phyloP scores from a whole-genome alignment of 148 eudicot genomes.

The Spergularia marina region DNA sequence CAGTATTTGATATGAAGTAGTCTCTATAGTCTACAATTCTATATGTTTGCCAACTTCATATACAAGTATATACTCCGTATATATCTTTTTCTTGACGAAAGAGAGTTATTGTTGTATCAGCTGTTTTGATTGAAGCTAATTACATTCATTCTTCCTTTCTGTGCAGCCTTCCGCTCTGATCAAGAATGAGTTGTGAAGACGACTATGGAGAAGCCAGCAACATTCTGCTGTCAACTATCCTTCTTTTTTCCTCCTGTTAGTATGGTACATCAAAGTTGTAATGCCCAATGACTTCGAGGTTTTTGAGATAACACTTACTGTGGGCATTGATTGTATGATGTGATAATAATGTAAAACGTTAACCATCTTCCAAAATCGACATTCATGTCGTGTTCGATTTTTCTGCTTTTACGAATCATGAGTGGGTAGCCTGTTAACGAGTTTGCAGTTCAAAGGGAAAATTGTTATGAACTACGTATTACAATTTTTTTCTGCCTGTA shows the following conservation, averaged over 20 bases:
- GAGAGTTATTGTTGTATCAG: neutral
- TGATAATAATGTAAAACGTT: slow-evolving; percentile 4
- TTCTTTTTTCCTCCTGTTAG: neutral
- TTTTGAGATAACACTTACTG: neutral
- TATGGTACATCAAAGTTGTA: slow-evolving; percentile 2
- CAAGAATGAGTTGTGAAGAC: slow-evolving; percentile 1
- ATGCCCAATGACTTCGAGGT: slow-evolving; percentile 1
- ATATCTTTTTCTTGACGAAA: too few species aligned
- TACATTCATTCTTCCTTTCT: neutral
- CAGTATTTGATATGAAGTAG: too few species aligned
- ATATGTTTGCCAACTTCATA: too few species aligned
- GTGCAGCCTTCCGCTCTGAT: slow-evolving; percentile 9
- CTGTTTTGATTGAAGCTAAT: neutral
- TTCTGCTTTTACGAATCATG: too few species aligned
- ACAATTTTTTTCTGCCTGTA: too few species aligned
- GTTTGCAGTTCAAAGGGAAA: too few species aligned
- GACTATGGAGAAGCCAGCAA: neutral
- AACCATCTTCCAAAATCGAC: too few species aligned
- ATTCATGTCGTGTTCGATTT: too few species aligned
- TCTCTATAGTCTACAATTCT: too few species aligned
- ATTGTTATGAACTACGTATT: too few species aligned
- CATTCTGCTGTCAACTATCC: neutral
- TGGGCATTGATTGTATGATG: neutral
- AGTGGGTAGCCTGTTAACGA: too few species aligned
- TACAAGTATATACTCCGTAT: too few species aligned